Conservation (phyloP, 129 eudicot species). For the Tanacetum coccineum region DNA sequence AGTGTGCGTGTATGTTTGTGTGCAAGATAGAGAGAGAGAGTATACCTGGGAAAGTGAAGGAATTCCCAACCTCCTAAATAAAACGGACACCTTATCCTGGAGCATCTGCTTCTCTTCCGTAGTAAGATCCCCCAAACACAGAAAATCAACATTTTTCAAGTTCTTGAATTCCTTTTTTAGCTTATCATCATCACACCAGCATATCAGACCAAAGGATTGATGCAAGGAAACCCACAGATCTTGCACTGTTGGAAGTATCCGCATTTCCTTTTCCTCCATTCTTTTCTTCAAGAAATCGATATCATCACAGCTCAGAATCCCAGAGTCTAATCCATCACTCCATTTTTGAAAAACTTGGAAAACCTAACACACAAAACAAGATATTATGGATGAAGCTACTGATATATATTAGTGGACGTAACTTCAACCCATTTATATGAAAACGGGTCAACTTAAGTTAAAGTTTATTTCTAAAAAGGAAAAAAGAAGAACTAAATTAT, state of each 20-base stretch:
- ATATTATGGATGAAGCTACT: background rate
- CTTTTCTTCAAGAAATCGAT: slow-evolving; percentile 50
- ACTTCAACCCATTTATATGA: background rate
- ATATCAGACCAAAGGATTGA: too few relatives aligned
- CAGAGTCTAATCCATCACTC: slow-evolving; percentile 58
- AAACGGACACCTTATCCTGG: too few relatives aligned
- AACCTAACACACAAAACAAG: slow-evolving; percentile 41
- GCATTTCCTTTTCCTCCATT: slow-evolving; percentile 44
- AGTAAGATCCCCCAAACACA: too few relatives aligned
- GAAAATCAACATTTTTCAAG: too few relatives aligned
- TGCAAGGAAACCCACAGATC: too few relatives aligned
- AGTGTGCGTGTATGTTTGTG: background rate
- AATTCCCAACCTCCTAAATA: too few relatives aligned
- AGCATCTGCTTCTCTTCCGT: too few relatives aligned
- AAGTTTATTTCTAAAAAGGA: background rate
- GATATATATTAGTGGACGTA: too few relatives aligned
- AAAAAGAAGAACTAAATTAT: background rate
- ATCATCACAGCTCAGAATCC: slow-evolving; percentile 49
- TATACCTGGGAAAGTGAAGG: too few relatives aligned
- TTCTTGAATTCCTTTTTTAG: too few relatives aligned
- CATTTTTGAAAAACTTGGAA: slow-evolving; percentile 62
- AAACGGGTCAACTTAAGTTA: slow-evolving; percentile 6
- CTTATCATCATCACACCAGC: too few relatives aligned
- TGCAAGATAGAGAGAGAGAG: background rate
- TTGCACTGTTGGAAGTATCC: background rate